Base-by-base conservation (phyloP, 345 rosid genomes). In the Brassica cretica region DNA sequence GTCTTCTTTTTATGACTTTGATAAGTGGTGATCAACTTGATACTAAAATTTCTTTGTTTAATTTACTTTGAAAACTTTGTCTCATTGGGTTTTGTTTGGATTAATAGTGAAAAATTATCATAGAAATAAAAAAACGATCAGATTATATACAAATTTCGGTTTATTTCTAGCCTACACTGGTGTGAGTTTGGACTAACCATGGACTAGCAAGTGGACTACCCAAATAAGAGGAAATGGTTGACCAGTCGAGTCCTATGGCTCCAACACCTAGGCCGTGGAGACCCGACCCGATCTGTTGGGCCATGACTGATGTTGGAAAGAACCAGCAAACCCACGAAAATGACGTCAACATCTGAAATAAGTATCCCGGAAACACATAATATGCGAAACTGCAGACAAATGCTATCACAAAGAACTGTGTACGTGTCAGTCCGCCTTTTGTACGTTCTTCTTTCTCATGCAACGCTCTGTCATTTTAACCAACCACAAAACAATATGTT, bases 161-260 rank as follows among this genome's bases (percentile, higher is more conserved):
- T 35, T 65, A 18, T 6, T 3, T n/a, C 5, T 19, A 1, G 21
- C 6, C 18, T 63, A n/a, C 5, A 64, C 46, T 2, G 6, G 75
- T 5, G 14, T 53, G 62, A 58, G 27, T 56, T 51, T 6, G 78
- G 70, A 79, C 82, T 62, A 0, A 79, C 98, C 99, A 95, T 44
- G 99, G 99, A 85, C 99, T 95, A 27, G 99, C 99, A 5, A 95
- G 91, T 37, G 98, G 99, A 84, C 99, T 95, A 58, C 98, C 99
- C 4, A 95, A 93, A 84, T 93, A 93, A 41, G 99, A 82, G 1
- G 98, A 95, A 76, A 90, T 95, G 46, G 97, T 87, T 80, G 99
- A 90, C 98, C 98, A 93, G 76, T 95, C 98, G 6, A 95, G 64
- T 5, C 97, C 99, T 2, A 95, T 15, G 3, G 94, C 88, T 2